Base-by-base conservation (phyloP, 768 basidiomycete species). In the Pulveroboletus ravenelii region DNA sequence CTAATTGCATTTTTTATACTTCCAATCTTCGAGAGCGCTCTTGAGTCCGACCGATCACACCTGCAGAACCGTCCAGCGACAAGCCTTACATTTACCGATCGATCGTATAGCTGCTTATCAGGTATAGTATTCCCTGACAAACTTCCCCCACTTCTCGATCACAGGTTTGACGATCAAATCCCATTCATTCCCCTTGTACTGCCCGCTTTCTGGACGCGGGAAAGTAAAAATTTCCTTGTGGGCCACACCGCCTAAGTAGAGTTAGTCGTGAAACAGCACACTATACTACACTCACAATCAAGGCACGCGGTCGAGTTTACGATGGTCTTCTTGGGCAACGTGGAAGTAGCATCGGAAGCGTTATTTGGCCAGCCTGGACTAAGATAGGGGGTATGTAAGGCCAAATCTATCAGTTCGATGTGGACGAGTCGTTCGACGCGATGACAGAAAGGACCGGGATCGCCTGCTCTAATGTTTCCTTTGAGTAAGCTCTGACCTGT, bases 181-280 rank as follows among this genome's bases (percentile, higher is more conserved):
- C 84, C 85, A 91, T 66, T 91, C 90, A 54, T 73, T 79, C 7
- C 81, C 82, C 52, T 78, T 74, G 58, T 81, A 78, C 30, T 50
- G 63, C 0, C 86, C 87, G 9, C 61, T 65, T 35, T 63, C 69
- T 45, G 81, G 75, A 39, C 82, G 77, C 38, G 69, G 68, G 59
- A 93, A 89, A 35, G 84, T 70, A 62, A 93, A 93, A 15, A 93
- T 89, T 61, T 93, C 90, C 59, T 79, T 81, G 64, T 93, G 90
- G 25, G 77, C 58, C 9, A 59, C 69, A 14, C 82, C 82, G 55
- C 82, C 81, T 83, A 42, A 7, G 48, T 14, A 34, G 37, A 46
- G 20, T 64, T 12, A 45, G 51, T 32, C 58, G 40, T 17, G 56
- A 39, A 34, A 15, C 12, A 18, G 15, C 3, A 20, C 18, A 12